Percentiles rank a stretch among this genome's conserved stretches.
phyloP scores from a whole-genome alignment of 805 yeast genomes.

The Pichia rugopelliculosa region DNA sequence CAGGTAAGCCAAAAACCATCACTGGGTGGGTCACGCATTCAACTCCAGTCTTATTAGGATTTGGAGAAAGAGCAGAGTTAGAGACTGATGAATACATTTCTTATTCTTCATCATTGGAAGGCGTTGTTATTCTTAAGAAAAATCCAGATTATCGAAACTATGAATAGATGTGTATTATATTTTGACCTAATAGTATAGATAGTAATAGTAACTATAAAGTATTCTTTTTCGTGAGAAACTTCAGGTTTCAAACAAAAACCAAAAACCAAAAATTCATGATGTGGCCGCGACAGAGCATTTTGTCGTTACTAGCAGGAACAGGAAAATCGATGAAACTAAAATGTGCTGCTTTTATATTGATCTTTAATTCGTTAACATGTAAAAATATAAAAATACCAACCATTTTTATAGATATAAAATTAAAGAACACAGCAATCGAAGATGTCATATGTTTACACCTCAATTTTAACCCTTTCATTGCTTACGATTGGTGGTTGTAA shows the following conservation, averaged over 20 bases:
- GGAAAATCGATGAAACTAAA: neutral
- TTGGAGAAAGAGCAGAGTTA: conserved; percentile 94
- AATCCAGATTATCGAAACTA: conserved; percentile 71
- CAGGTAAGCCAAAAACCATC: conserved; percentile 97
- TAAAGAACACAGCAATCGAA: neutral
- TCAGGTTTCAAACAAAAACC: no score
- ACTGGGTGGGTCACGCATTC: conserved; percentile 99
- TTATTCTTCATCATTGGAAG: conserved; percentile 77
- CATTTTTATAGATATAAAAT: neutral
- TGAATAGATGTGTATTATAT: neutral
- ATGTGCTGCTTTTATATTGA: neutral
- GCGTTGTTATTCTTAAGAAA: conserved; percentile 86
- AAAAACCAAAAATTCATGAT: neutral
- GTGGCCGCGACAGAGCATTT: neutral
- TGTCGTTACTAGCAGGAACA: neutral
- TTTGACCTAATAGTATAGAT: neutral
- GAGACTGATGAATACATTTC: conserved; percentile 91
- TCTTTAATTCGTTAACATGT: no score
- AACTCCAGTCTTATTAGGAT: conserved; percentile 88
- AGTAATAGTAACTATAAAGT: neutral
- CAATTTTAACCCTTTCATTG: conserved; percentile 9
- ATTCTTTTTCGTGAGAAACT: neutral
- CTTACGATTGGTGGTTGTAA: conserved; percentile 13
- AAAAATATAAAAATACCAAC: no score
- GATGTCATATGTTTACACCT: conserved; percentile 10